These are phyloP conservation scores for Verticillium nubilum DNA, from an alignment of 2,329 filamentous ascomycete genomes.

Conservation along the genomic window DNA sequence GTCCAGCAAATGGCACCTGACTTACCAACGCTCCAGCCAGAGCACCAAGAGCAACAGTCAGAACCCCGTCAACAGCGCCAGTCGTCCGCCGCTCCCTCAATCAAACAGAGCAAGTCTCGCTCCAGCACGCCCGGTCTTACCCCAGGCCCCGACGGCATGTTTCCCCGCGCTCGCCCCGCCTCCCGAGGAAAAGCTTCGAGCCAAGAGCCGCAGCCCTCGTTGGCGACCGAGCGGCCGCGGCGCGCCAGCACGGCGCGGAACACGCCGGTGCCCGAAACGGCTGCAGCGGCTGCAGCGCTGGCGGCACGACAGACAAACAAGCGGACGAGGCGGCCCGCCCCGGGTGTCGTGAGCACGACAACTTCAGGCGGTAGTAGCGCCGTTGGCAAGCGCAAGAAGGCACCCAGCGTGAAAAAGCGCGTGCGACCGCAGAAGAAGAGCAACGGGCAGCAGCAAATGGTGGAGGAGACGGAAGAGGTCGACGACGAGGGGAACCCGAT, in stretches of 20 bases:
- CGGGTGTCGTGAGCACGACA: slow-evolving; percentile 62
- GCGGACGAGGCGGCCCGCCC: slow-evolving; percentile 64
- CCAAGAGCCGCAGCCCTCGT: slow-evolving; percentile 42
- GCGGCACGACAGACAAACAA: slow-evolving; percentile 31
- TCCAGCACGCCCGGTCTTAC: slow-evolving; percentile 29
- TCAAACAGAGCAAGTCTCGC: slow-evolving; percentile 25
- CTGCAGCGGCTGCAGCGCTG: slow-evolving; percentile 17
- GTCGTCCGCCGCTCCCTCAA: slow-evolving; percentile 16
- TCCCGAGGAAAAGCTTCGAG: slow-evolving; percentile 45
- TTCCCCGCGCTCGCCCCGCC: slow-evolving; percentile 34
- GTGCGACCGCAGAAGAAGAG: slow-evolving; percentile 43
- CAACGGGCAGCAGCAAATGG: slow-evolving; percentile 31
- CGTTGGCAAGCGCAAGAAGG: slow-evolving; percentile 66
- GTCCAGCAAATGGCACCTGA: neutral
- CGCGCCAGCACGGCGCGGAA: slow-evolving; percentile 52
- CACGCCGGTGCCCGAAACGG: slow-evolving; percentile 47
- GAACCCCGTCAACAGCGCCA: slow-evolving; percentile 15
- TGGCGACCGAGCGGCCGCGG: slow-evolving; percentile 48
- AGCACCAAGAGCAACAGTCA: slow-evolving; percentile 19
- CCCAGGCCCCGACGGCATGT: slow-evolving; percentile 11
- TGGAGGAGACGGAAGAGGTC: slow-evolving; percentile 51
- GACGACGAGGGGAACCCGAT: slow-evolving; percentile 66
- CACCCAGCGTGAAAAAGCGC: slow-evolving; percentile 55
- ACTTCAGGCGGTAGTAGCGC: slow-evolving; percentile 59
- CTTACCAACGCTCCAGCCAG: slow-evolving; percentile 4